Conservation (phyloP, 2,329 filamentous ascomycete species). For the Metarhizium brunneum region DNA sequence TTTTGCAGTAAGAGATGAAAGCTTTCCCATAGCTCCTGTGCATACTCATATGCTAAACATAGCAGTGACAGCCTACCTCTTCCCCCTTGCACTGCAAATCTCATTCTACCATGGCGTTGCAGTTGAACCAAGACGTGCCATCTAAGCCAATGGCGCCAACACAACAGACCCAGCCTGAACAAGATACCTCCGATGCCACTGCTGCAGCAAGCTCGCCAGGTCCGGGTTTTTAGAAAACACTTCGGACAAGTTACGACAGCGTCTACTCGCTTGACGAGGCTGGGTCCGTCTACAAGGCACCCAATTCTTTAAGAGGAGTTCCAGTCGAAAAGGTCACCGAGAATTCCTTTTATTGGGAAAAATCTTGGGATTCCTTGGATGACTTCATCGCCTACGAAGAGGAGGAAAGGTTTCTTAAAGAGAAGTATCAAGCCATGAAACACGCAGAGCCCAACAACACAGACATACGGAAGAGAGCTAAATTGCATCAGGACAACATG, state of each 20-base stretch:
- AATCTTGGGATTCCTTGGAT: conserved; percentile 20
- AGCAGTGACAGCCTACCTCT: neutral
- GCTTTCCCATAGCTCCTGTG: no score
- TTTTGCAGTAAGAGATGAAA: no score
- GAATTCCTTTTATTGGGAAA: conserved; percentile 19
- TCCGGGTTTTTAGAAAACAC: conserved; percentile 9
- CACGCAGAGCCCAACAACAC: conserved; percentile 7
- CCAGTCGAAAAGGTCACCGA: conserved; percentile 21
- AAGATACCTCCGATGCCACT: no score
- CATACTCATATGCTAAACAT: no score
- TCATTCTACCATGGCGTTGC: neutral
- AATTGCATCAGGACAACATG: conserved; percentile 21
- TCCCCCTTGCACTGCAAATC: neutral
- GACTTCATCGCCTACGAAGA: conserved; percentile 17
- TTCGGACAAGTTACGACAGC: conserved; percentile 4
- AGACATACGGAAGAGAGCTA: conserved; percentile 7
- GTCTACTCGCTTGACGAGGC: conserved; percentile 14
- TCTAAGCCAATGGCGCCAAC: neutral
- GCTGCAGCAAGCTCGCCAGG: neutral
- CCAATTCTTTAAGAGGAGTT: conserved; percentile 15
- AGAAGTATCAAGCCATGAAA: neutral
- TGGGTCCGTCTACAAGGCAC: conserved; percentile 14
- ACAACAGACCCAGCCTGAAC: neutral
- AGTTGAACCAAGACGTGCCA: neutral
- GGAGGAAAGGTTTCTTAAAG: conserved; percentile 13